Evolutionary conservation across 345 rosid genomes (phyloP).

Genomic region (Excoecaria cochinchinensis): DNA sequence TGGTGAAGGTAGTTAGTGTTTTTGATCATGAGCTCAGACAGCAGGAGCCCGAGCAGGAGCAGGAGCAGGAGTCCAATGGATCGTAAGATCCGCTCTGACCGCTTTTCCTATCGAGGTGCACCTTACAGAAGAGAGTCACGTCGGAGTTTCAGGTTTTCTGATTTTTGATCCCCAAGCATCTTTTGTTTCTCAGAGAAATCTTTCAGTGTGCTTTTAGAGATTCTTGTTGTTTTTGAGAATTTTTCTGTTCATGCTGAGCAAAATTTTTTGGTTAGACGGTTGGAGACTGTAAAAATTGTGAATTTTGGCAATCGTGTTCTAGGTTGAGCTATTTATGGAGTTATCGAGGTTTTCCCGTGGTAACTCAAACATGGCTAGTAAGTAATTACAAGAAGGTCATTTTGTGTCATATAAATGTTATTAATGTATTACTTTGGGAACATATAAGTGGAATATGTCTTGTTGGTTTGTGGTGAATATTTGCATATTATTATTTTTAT

Average conservation of each 20-base stretch:
- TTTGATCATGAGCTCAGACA: constrained; percentile 61
- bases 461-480: not conserved
- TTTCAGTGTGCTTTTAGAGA: constrained; percentile 1
- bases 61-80: constrained; percentile 76
- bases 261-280: not conserved
- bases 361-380: not conserved
- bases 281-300: not conserved
- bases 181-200: constrained; percentile 9
- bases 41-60: constrained; percentile 73
- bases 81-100: constrained; percentile 86
- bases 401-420: not conserved
- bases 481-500: too few species aligned
- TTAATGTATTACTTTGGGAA: not conserved
- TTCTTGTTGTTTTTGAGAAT: not conserved
- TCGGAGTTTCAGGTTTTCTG: constrained; percentile 79
- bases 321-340: not conserved
- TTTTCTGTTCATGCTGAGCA: not conserved
- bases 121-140: constrained; percentile 81
- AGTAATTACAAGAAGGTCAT: not conserved
- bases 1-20: constrained; percentile 45
- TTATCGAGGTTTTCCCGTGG: not conserved
- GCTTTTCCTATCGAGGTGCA: constrained; percentile 80
- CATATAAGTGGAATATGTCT: not conserved
- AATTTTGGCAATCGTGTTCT: not conserved
- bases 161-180: constrained; percentile 26